These are phyloP conservation scores for Cylindrotheca closterium DNA, from an alignment of 108 stramenopile genomes.

Conservation along the genomic window DNA sequence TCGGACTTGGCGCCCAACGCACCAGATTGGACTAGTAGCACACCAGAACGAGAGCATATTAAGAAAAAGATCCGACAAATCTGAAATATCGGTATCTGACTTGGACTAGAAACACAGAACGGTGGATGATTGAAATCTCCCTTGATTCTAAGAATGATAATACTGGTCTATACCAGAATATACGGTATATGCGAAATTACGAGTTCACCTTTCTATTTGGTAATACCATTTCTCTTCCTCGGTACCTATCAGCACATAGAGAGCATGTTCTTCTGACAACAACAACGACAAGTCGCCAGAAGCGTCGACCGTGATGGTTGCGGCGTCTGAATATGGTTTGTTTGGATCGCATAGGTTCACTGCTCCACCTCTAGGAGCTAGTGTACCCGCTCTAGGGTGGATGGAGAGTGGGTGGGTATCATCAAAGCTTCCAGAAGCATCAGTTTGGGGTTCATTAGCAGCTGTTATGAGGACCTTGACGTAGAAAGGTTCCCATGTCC, in stretches of 20 bases:
- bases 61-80: no score
- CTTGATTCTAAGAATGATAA: no score
- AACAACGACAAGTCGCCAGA: background rate
- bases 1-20: constrained; percentile 36
- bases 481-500: constrained; percentile 35
- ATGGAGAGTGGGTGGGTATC: background rate
- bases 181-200: no score
- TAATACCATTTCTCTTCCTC: constrained; percentile 32
- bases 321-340: constrained; percentile 25
- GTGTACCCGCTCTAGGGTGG: constrained; percentile 1
- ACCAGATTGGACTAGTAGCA: constrained; percentile 28
- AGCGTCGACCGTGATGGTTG: background rate
- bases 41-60: no score
- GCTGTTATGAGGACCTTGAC: constrained; percentile 9
- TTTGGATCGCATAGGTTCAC: constrained; percentile 11
- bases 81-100: no score
- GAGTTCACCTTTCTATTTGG: no score
- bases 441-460: background rate
- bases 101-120: no score
- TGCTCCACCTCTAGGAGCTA: constrained; percentile 31
- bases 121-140: no score
- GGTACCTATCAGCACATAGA: constrained; percentile 25
- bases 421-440: background rate
- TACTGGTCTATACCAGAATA: no score
- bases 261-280: background rate